Conservation (phyloP, 805 yeast genomes). For the Hanseniaspora taiwanica region DNA sequence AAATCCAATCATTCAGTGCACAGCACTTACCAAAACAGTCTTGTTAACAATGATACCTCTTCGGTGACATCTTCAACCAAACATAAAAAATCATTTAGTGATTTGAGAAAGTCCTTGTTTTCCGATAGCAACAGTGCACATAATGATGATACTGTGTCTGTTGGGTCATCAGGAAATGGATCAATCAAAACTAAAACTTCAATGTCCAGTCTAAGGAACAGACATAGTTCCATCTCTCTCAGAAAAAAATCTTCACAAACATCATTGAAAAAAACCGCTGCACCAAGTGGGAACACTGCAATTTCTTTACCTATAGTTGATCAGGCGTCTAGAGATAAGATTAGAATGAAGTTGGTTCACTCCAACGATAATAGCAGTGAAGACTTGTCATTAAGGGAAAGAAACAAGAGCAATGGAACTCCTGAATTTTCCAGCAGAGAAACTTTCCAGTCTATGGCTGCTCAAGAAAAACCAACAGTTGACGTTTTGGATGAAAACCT, state of each 20-base stretch:
- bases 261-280: constrained; percentile 11
- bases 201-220: constrained; percentile 4
- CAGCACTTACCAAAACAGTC: neutral
- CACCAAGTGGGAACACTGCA: constrained; percentile 6
- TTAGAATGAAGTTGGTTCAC: constrained; percentile 35
- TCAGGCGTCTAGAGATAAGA: constrained; percentile 39
- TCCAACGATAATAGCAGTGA: neutral
- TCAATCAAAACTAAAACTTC: constrained; percentile 13
- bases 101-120: constrained; percentile 1
- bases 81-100: neutral
- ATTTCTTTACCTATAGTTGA: constrained; percentile 51
- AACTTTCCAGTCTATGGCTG: no score
- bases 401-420: no score
- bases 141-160: constrained; percentile 4
- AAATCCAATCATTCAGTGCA: neutral
- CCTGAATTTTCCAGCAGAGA: no score
- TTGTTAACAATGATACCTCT: neutral
- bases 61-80: neutral
- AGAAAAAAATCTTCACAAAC: constrained; percentile 23
- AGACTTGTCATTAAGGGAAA: neutral
- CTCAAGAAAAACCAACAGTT: neutral
- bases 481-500: no score
- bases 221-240: neutral
- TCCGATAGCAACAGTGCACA: constrained; percentile 5
- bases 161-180: constrained; percentile 9